Percentiles rank a stretch among this genome's conserved stretches.
These are phyloP conservation scores for Camillea tinctor DNA, from an alignment of 2,329 filamentous ascomycete species.

Conservation along the genomic window DNA sequence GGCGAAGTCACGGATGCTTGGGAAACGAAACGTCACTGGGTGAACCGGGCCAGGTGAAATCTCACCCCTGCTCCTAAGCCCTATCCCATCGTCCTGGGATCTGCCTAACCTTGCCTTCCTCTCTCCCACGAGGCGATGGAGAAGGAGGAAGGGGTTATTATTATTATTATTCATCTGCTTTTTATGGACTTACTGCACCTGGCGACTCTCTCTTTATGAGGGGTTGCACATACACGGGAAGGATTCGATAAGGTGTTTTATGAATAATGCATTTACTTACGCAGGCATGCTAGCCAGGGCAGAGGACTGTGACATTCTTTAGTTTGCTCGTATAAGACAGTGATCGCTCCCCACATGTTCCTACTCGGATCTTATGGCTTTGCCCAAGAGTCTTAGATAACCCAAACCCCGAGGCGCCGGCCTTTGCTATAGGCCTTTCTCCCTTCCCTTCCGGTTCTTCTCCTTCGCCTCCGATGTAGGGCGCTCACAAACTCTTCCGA, in stretches of 20 bases:
- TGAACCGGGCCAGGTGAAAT: neutral
- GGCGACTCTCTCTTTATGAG: neutral
- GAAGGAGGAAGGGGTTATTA: too few species aligned
- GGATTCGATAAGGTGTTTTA: neutral
- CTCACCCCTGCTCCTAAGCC: neutral
- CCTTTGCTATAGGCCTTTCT: neutral
- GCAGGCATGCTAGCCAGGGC: neutral
- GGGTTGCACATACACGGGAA: neutral
- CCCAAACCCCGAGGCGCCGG: neutral
- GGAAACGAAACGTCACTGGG: neutral
- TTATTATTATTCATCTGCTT: too few species aligned
- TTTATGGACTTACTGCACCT: neutral
- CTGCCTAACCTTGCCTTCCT: neutral
- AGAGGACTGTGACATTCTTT: neutral
- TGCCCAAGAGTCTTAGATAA: neutral
- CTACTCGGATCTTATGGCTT: neutral
- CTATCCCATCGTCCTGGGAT: neutral
- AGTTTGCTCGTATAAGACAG: neutral
- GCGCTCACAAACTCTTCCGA: neutral
- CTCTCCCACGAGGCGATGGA: neutral
- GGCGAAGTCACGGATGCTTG: neutral
- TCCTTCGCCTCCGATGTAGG: neutral
- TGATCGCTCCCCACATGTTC: neutral
- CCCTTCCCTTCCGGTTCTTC: neutral
- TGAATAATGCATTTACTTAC: neutral